These are phyloP conservation scores for Stagonosporopsis vannaccii DNA, from an alignment of 2,329 filamentous ascomycete species.

Conservation along the genomic window DNA sequence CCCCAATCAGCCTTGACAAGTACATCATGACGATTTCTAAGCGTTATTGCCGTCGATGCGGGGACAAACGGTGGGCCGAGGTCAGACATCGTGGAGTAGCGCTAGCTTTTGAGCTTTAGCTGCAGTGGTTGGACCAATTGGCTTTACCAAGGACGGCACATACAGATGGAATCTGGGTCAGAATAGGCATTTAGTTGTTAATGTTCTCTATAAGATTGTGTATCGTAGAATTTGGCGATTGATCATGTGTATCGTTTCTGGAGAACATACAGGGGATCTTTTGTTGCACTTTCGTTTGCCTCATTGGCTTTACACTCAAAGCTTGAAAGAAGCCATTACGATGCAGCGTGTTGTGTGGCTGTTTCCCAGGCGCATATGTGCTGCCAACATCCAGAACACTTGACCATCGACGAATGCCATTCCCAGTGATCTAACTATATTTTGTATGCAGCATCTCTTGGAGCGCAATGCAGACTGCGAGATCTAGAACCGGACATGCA, in stretches of 20 bases:
- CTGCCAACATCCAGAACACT: not conserved
- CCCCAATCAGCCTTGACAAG: not conserved
- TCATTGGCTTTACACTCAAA: not conserved
- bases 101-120: slow-evolving; percentile 5
- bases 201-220: not conserved
- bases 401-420: not conserved
- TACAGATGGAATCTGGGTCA: not conserved
- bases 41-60: slow-evolving; percentile 30
- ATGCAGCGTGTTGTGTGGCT: too few species aligned
- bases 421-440: not conserved
- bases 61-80: slow-evolving; percentile 37
- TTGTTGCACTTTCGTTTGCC: not conserved
- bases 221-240: not conserved
- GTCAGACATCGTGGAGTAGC: slow-evolving; percentile 23
- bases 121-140: not conserved
- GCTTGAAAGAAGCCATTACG: not conserved
- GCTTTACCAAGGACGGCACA: not conserved
- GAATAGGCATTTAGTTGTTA: not conserved
- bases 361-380: not conserved
- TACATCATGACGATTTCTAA: slow-evolving; percentile 36
- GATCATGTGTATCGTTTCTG: not conserved
- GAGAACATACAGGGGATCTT: not conserved
- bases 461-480: not conserved
- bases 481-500: not conserved
- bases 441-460: not conserved